Base-by-base conservation (phyloP, 768 basidiomycete genomes). In the Xerocomus potaroensis region DNA sequence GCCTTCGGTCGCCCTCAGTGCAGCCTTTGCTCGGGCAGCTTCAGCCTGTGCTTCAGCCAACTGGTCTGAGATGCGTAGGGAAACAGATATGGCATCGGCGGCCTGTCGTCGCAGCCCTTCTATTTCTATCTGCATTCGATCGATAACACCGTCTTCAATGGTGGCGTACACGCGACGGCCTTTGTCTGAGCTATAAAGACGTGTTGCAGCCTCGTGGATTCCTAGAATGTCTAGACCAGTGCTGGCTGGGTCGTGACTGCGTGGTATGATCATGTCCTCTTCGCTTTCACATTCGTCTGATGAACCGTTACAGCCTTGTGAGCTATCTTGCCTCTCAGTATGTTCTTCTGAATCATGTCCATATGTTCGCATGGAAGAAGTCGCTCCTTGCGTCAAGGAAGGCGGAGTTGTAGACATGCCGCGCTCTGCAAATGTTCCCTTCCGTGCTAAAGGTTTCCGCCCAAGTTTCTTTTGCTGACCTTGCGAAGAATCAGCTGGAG, bases 61-160 rank as follows among this genome's bases (percentile, higher is more conserved):
- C 57, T 87, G 81, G 58, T 85, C 84, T 15, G 84, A 77, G 50
- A 90, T 72, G 47, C 78, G 72, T 43, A 81, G 65, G 3, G 83
- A 83, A 23, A 80, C 72, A 5, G 79, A 79, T 46, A 83, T 75
- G 6, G 84, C 82, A 51, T 87, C 83, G 18, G 82, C 74, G 15
- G 84, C 78, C 60, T 86, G 83, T 45, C 79, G 75, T 38, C 83
- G 78, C 45, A 89, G 69, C 31, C 63, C 74, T 8, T 73, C 75
- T 59, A 87, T 74, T 65, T 90, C 85, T 56, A 76, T 73, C 57
- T 80, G 76, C 68, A 87, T 73, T 35, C 75, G 78, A 45, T 86
- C 82, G 44, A 87, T 65, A 4, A 74, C 63, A 40, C 70, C 69
- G 11, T 71, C 67, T 45, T 77, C 71, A 15, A 67, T 51, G 23